Percentiles rank a stretch among this genome's conserved stretches.
phyloP scores from a whole-genome alignment of 257 asterid species.

The Cruciata laevipes region DNA sequence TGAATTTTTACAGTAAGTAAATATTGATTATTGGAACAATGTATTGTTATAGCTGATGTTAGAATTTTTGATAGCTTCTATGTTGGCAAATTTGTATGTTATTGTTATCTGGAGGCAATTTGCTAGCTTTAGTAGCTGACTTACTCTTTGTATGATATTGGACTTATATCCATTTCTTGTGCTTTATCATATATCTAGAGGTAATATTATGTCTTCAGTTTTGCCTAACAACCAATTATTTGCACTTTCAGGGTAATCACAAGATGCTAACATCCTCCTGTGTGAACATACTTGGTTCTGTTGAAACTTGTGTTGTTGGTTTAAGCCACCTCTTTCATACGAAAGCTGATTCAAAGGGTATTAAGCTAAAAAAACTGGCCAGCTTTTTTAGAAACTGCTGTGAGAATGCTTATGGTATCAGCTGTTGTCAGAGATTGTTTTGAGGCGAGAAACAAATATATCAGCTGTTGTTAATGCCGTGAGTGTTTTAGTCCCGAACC shows the following conservation, averaged over 20 bases:
- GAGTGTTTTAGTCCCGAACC: constrained; percentile 67
- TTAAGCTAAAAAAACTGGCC: constrained; percentile 69
- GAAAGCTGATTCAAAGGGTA: constrained; percentile 59
- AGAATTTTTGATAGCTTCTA: neutral
- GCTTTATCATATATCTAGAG: neutral
- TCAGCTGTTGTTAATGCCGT: constrained; percentile 76
- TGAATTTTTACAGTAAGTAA: neutral
- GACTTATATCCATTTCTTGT: neutral
- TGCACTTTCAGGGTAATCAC: constrained; percentile 35
- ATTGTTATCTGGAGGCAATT: neutral
- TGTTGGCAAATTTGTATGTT: neutral
- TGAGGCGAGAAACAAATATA: constrained; percentile 62
- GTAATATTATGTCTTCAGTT: neutral
- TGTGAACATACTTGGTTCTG: constrained; percentile 51
- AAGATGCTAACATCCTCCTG: constrained; percentile 27
- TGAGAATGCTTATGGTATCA: constrained; percentile 52
- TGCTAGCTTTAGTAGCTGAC: neutral
- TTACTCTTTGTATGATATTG: neutral
- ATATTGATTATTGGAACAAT: neutral
- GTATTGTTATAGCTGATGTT: too few species aligned
- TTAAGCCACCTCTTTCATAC: constrained; percentile 65
- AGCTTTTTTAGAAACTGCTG: constrained; percentile 49
- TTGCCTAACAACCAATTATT: neutral
- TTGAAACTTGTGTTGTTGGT: constrained; percentile 78
- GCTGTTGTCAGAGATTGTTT: constrained; percentile 66